These are phyloP conservation scores for Oryza meridionalis DNA, from an alignment of 176 grass and related monocot species.

Conservation along the genomic window DNA sequence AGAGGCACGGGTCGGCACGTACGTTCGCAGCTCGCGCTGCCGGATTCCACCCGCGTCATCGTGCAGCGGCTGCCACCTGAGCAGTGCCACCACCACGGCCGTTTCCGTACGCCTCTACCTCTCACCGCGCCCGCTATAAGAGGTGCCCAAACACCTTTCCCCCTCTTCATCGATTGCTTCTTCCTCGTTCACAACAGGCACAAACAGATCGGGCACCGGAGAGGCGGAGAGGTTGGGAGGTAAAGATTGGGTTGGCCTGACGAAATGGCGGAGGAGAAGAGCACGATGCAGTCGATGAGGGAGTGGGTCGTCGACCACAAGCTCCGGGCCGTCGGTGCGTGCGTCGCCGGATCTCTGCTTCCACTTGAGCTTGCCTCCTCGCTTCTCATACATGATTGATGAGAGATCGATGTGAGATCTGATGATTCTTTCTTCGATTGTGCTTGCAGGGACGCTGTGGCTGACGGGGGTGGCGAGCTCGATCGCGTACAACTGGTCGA, in stretches of 20 bases:
- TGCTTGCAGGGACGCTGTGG: slow-evolving; percentile 62
- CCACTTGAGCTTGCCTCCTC: no score
- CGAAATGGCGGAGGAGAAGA: slow-evolving; percentile 57
- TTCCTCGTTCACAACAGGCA: neutral
- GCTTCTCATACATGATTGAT: neutral
- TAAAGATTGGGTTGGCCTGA: no score
- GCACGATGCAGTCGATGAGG: slow-evolving; percentile 52
- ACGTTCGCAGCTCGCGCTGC: no score
- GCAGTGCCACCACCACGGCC: no score
- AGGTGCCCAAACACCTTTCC: neutral
- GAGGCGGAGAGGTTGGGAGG: neutral
- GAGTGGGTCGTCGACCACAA: slow-evolving; percentile 76
- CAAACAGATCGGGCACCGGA: neutral
- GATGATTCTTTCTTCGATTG: neutral
- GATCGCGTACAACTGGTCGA: slow-evolving; percentile 92
- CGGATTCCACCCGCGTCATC: no score
- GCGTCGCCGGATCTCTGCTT: neutral
- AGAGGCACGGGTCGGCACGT: no score
- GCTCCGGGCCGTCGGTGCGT: slow-evolving; percentile 72
- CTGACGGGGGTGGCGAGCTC: slow-evolving; percentile 68
- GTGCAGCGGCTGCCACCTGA: no score
- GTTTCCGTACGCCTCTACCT: neutral
- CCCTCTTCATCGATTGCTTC: neutral
- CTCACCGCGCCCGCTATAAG: neutral
- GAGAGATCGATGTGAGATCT: neutral